Conservation (phyloP, 208 protist species). For the Blechomonas ayalai region DNA sequence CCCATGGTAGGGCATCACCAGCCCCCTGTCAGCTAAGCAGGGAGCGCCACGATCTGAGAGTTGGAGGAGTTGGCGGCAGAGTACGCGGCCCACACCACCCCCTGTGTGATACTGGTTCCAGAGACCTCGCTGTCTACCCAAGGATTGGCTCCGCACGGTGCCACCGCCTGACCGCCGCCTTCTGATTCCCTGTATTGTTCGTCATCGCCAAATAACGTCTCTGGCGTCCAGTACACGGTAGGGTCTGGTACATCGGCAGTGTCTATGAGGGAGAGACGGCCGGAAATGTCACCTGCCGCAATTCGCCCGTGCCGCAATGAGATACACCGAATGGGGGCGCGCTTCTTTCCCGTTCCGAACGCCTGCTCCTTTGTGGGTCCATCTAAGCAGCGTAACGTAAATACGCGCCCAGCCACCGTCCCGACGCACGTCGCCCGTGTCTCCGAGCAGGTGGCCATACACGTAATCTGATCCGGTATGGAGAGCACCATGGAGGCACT, state of each 20-base stretch:
- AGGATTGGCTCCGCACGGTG: neutral
- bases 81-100: conserved; percentile 36
- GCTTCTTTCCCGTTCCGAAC: conserved; percentile 33
- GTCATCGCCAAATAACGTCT: conserved; percentile 16
- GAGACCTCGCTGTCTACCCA: conserved; percentile 23
- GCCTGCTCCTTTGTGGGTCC: conserved; percentile 39
- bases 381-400: conserved; percentile 38
- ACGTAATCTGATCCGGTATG: conserved; percentile 53
- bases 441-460: conserved; percentile 14
- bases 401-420: conserved; percentile 51
- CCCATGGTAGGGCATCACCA: too few species aligned
- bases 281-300: conserved; percentile 37
- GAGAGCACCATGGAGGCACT: conserved; percentile 21
- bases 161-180: neutral
- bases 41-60: conserved; percentile 36
- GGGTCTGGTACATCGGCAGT: conserved; percentile 32
- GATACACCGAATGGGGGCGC: conserved; percentile 28
- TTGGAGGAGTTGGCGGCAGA: conserved; percentile 7
- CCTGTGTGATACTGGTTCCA: conserved; percentile 19
- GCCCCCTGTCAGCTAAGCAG: conserved; percentile 11
- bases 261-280: conserved; percentile 38
- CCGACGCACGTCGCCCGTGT: conserved; percentile 20
- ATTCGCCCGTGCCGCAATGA: conserved; percentile 17
- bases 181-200: neutral
- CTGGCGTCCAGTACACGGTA: conserved; percentile 35